Evolutionary conservation across 202 grass and related monocot genomes (phyloP).

Genomic region (Alloteropsis angusta): DNA sequence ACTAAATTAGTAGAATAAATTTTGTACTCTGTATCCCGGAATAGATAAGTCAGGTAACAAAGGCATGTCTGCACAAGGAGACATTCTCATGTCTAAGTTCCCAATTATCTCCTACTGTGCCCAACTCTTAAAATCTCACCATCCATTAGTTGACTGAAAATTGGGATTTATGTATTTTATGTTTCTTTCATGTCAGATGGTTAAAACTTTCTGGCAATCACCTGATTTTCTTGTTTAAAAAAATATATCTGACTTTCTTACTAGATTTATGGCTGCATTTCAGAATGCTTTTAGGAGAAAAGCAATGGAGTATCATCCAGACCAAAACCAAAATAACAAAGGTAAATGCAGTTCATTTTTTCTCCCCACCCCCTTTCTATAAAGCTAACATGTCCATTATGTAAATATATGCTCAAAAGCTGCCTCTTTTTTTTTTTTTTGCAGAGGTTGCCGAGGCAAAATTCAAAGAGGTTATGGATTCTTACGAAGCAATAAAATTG

Average conservation of each 20-base stretch:
- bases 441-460: constrained; percentile 71
- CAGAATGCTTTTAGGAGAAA: constrained; percentile 84
- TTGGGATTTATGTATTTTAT: neutral
- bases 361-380: neutral
- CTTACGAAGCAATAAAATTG: constrained; percentile 77
- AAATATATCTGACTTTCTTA: neutral
- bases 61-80: neutral
- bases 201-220: neutral
- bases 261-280: constrained; percentile 16
- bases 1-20: neutral
- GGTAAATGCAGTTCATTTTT: constrained; percentile 21
- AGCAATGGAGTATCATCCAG: constrained; percentile 89
- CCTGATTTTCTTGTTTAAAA: neutral
- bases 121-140: neutral
- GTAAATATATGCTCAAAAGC: neutral
- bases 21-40: neutral
- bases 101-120: neutral
- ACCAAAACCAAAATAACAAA: constrained; percentile 89
- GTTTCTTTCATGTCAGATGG: neutral
- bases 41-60: neutral
- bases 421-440: neutral
- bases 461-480: constrained; percentile 86
- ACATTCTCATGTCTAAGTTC: neutral
- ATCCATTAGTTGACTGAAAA: neutral
- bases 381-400: neutral